Evolutionary conservation across 2,329 filamentous ascomycete genomes (phyloP).

Genomic region (Apiospora marii): DNA sequence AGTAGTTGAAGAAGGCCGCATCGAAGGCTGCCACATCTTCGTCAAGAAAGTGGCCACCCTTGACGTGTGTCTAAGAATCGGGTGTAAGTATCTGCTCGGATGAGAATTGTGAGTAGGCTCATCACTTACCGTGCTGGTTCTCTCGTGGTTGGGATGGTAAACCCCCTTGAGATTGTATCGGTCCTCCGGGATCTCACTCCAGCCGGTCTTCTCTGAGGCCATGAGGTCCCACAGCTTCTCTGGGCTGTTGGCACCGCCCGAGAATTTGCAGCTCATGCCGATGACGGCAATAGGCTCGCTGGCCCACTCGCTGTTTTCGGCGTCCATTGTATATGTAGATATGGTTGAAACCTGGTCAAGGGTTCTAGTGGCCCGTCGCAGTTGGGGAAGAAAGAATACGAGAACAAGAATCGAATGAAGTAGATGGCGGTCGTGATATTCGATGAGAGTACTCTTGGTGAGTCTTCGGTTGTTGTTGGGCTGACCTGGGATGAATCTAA

Average conservation of each 20-base stretch:
- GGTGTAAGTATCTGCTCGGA: too few species aligned
- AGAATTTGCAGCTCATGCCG: conserved; percentile 40
- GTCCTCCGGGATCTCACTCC: too few species aligned
- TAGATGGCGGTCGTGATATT: too few species aligned
- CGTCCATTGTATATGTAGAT: background rate
- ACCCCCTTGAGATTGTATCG: conserved; percentile 31
- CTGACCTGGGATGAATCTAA: too few species aligned
- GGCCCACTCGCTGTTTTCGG: background rate
- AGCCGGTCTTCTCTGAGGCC: too few species aligned
- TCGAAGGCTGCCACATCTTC: conserved; percentile 45
- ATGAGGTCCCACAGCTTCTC: conserved; percentile 34
- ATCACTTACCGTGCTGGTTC: conserved; percentile 31
- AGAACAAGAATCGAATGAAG: too few species aligned
- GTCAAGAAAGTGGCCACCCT: conserved; percentile 40
- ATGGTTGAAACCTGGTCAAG: too few species aligned
- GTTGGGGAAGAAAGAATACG: too few species aligned
- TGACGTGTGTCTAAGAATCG: conserved; percentile 22
- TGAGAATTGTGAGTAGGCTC: too few species aligned
- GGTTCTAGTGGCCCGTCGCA: too few species aligned
- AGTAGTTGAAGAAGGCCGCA: conserved; percentile 47
- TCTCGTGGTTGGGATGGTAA: conserved; percentile 32
- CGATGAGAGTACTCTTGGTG: too few species aligned
- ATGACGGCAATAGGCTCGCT: conserved; percentile 39
- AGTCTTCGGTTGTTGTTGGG: too few species aligned
- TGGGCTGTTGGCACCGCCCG: conserved; percentile 35